A percentile compares a stretch with the other conserved stretches of the same genome.
Conservation (phyloP, 768 basidiomycete genomes). For the Mycena galopus region DNA sequence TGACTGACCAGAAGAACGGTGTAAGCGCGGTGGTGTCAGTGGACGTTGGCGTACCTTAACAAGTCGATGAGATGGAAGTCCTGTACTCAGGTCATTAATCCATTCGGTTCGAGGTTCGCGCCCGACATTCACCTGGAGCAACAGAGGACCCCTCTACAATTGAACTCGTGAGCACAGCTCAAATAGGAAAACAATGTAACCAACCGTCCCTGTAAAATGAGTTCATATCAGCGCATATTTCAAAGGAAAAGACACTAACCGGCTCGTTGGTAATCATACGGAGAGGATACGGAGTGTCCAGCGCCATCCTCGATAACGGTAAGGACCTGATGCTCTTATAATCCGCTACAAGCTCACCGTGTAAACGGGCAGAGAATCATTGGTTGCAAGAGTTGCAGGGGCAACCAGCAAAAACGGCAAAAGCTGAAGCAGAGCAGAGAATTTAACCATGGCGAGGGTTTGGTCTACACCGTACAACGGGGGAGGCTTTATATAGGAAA, state of each 20-base stretch:
- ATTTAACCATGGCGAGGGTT: slow-evolving; percentile 4
- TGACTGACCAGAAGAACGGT: slow-evolving; percentile 4
- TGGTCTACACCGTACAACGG: not conserved
- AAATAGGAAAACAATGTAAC: not conserved
- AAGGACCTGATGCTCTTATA: not conserved
- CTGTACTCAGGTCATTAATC: not conserved
- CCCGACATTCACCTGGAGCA: slow-evolving; percentile 25
- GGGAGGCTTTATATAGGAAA: slow-evolving; percentile 1
- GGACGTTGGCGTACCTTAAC: not conserved
- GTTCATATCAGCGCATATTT: not conserved
- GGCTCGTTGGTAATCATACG: slow-evolving; percentile 36
- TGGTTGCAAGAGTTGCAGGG: not conserved
- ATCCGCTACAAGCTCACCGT: slow-evolving; percentile 16
- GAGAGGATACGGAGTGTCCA: slow-evolving; percentile 33
- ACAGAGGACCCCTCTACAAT: slow-evolving; percentile 25
- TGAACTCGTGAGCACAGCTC: not conserved
- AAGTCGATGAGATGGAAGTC: slow-evolving; percentile 35
- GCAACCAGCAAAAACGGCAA: slow-evolving; percentile 11
- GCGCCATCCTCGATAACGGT: slow-evolving; percentile 27
- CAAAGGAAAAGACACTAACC: slow-evolving; percentile 9
- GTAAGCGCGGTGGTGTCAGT: not conserved
- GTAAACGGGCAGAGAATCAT: slow-evolving; percentile 17
- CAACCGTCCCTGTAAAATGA: slow-evolving; percentile 25
- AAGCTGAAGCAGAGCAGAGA: not conserved
- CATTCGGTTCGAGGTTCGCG: not conserved